These are phyloP conservation scores for Aegilops speltoides DNA, from an alignment of 176 grass and related monocot species.

Conservation along the genomic window DNA sequence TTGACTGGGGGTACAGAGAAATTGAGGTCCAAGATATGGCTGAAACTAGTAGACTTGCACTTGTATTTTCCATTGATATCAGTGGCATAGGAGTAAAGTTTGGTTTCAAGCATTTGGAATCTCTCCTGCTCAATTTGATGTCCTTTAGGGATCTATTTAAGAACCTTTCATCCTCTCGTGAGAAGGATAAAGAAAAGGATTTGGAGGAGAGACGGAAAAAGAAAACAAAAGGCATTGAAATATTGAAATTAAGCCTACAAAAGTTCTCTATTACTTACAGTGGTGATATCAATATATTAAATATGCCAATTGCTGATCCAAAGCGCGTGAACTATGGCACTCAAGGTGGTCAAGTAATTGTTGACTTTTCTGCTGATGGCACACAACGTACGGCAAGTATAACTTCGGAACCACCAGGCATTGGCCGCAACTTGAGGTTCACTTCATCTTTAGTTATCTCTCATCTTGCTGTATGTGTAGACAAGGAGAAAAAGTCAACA, in stretches of 20 bases:
- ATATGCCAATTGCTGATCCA: slow-evolving; percentile 84
- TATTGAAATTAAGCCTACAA: slow-evolving; percentile 86
- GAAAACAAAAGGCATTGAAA: slow-evolving; percentile 65
- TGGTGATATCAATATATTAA: slow-evolving; percentile 70
- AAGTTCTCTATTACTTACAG: slow-evolving; percentile 84
- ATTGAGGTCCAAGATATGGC: slow-evolving; percentile 64
- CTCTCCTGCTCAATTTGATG: slow-evolving; percentile 68
- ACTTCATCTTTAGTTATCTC: slow-evolving; percentile 75
- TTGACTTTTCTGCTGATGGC: slow-evolving; percentile 89
- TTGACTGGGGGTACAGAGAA: slow-evolving; percentile 94
- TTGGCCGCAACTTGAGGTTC: slow-evolving; percentile 61
- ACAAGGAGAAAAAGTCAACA: slow-evolving; percentile 86
- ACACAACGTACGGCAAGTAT: slow-evolving; percentile 78
- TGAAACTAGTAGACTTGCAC: slow-evolving; percentile 59
- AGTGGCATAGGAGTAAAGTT: slow-evolving; percentile 86
- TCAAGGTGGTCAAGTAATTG: slow-evolving; percentile 82
- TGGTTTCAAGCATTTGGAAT: slow-evolving; percentile 91
- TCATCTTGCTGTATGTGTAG: slow-evolving; percentile 68
- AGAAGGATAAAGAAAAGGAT: slow-evolving; percentile 54
- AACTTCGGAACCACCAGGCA: slow-evolving; percentile 52
- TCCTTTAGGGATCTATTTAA: slow-evolving; percentile 82
- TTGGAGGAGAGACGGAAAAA: slow-evolving; percentile 54
- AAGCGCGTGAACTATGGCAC: slow-evolving; percentile 99
- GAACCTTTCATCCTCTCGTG: slow-evolving; percentile 47
- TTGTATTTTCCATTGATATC: slow-evolving; percentile 81